Evolutionary conservation across 768 basidiomycete species (phyloP), one percentile per base, ranked within the genome.

Genomic region (Russula vinacea): DNA sequence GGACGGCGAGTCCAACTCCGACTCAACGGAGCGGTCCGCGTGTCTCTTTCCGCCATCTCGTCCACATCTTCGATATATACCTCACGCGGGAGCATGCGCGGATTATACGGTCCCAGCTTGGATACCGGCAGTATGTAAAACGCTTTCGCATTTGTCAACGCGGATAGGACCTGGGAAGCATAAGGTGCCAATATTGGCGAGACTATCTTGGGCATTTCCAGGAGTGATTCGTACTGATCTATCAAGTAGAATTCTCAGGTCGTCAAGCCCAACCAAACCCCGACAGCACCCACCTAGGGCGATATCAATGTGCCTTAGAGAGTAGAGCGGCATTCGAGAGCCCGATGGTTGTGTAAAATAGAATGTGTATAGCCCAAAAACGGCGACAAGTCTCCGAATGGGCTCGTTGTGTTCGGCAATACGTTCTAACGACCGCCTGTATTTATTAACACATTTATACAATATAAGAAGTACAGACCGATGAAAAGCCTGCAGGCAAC

Each of bases 311-410:
- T 84, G 80, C n/a, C 73, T 71, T n/a, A 83, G 67, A 26, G 72
- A 68, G 70, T 82, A 77, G 37, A 91, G 73, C 10, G 78, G 68
- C 24, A 86, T 85, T 4, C 78, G 75, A 4, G 83, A 78, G 11
- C 76, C 74, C 11, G 78, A 77, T 16, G 89, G 86, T 74, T 92
- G 92, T 11, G 88, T 85, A 61, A 75, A 77, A 71, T 83, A 84
- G 68, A 92, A 87, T 3, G 84, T 82, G 71, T 92, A 91, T 53
- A 88, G 71, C 5, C 80, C 86, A 71, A 91, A 90, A 26, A 92
- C 71, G 0, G 85, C 87, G 24, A 81, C 81, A 7, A 79, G 79
- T 65, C 84, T 80, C n/a, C 75, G 78, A 49, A 89, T 76, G 5
- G 83, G 83, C 9, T 81, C 73, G 69, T 85, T 81, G 1, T 77